Evolutionary conservation across 768 basidiomycete genomes (phyloP), one percentile per base, ranked within the genome.

Genomic region (Lactifluus echinatus): DNA sequence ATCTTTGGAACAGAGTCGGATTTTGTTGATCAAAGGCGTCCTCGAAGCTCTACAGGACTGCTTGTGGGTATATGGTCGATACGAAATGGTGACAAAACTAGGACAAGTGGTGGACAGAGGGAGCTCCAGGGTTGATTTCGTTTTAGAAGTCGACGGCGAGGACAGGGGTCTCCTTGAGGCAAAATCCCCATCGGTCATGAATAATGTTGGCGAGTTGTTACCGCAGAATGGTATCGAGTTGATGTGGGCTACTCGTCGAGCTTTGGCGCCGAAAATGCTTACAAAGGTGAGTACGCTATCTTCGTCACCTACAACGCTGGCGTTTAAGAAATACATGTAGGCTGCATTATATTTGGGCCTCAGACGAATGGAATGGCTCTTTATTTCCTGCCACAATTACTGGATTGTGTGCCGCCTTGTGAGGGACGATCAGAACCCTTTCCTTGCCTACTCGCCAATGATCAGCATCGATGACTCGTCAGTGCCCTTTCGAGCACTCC

Each of bases 291-390:
- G 51, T 33, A 31, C 5, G 26, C 21, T 1, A 33, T 4, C 17
- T 14, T 19, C 29, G 0, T 29, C 8, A 7, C 19, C 29, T 23
- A 31, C 15, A 3, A 31, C 31, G 31, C 31, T 31, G 8, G 19
- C 15, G 28, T 43, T 24, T n/a, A 29, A 21, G 0, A 28, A 15
- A 37, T 8, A 31, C 28, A 14, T 33, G 2, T 51, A 51, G 50
- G 37, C 50, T 0, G 50, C 50, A 6, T 40, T 51, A 7, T 43
- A 23, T 52, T 12, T 52, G 1, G 40, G 50, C 6, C 39, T 43
- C 8, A 31, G 51, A 42, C n/a, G 26, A 1, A 52, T 42, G 50
- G 50, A 42, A 31, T 52, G 50, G 50, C 29, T 52, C 5, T 52
- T 52, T 26, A 17, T 42, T 8, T 28, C 14, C 1, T 31, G 39